Percentiles rank a stretch among this genome's conserved stretches.
phyloP scores from a whole-genome alignment of 129 eudicot species.

The Flaveria ramosissima region DNA sequence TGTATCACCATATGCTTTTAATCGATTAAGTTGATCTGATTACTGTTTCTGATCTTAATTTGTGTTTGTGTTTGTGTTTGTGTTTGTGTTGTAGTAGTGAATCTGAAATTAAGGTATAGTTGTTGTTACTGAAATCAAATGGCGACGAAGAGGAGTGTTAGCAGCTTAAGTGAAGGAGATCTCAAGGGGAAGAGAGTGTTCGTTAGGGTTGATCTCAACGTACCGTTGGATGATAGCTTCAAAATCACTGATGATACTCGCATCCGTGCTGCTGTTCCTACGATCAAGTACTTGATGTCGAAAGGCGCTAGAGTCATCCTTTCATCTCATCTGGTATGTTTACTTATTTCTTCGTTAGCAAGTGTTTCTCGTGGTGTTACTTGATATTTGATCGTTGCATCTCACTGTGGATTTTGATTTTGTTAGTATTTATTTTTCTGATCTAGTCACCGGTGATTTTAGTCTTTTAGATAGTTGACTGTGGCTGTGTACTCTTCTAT shows the following conservation, averaged over 20 bases:
- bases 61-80: conserved; percentile 4
- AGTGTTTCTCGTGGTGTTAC: not conserved
- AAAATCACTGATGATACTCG: conserved; percentile 74
- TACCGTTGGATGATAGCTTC: conserved; percentile 62
- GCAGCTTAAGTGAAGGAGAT: conserved; percentile 63
- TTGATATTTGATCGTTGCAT: not conserved
- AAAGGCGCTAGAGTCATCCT: conserved; percentile 66
- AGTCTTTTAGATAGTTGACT: not conserved
- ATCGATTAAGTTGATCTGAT: not conserved
- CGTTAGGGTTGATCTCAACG: conserved; percentile 62
- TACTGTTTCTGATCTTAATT: conserved; percentile 7
- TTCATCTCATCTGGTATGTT: conserved; percentile 55
- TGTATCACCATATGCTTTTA: not conserved
- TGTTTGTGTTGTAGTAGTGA: not conserved
- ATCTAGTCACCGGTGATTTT: not conserved
- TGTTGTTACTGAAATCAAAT: conserved; percentile 23
- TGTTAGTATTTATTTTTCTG: not conserved
- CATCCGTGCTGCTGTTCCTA: conserved; percentile 66
- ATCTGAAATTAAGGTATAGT: conserved; percentile 7
- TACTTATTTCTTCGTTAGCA: not conserved
- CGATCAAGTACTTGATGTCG: conserved; percentile 60
- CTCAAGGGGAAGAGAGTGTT: conserved; percentile 71
- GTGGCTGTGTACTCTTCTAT: not conserved
- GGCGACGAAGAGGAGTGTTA: conserved; percentile 86
- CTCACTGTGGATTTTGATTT: not conserved